A percentile compares a stretch with the other conserved stretches of the same genome.
These are phyloP conservation scores for Ramichloridium luteum DNA, from an alignment of 2,329 filamentous ascomycete genomes.

Conservation along the genomic window DNA sequence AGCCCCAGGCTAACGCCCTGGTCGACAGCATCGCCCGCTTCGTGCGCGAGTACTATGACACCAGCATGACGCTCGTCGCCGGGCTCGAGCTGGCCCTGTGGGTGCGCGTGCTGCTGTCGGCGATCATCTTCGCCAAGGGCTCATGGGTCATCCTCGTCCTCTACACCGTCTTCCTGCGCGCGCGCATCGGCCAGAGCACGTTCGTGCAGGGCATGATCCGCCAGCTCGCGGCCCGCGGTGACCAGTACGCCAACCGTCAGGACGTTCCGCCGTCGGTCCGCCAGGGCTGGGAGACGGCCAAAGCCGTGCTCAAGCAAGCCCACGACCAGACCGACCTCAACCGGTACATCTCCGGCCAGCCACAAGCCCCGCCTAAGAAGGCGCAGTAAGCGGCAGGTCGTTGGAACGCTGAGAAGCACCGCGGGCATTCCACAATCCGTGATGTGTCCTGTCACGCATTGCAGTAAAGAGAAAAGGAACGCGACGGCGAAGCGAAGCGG, in stretches of 20 bases:
- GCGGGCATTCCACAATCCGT: too few species aligned
- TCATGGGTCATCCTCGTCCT: slow-evolving; percentile 77
- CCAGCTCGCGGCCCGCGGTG: slow-evolving; percentile 60
- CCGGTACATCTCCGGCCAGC: slow-evolving; percentile 52
- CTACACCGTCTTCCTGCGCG: slow-evolving; percentile 88
- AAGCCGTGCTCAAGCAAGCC: slow-evolving; percentile 59
- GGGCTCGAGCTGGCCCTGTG: slow-evolving; percentile 78
- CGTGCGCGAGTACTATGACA: slow-evolving; percentile 96
- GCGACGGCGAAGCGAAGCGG: too few species aligned
- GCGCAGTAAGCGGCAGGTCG: slow-evolving; percentile 43
- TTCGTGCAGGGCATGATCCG: slow-evolving; percentile 80
- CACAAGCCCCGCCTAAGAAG: slow-evolving; percentile 49
- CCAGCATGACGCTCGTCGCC: slow-evolving; percentile 87
- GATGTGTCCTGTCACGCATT: too few species aligned
- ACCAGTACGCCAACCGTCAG: slow-evolving; percentile 74
- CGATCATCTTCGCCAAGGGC: slow-evolving; percentile 76
- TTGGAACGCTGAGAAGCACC: too few species aligned
- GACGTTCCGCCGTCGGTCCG: slow-evolving; percentile 69
- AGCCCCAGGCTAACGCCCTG: slow-evolving; percentile 47
- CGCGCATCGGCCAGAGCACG: slow-evolving; percentile 75
- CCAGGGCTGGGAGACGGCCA: slow-evolving; percentile 69
- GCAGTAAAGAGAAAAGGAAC: too few species aligned
- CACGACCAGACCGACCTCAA: slow-evolving; percentile 67
- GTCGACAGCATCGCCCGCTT: slow-evolving; percentile 81
- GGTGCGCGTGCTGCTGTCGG: slow-evolving; percentile 67